phyloP scores from a whole-genome alignment of 306 rosid species.

The Vicia sativa region DNA sequence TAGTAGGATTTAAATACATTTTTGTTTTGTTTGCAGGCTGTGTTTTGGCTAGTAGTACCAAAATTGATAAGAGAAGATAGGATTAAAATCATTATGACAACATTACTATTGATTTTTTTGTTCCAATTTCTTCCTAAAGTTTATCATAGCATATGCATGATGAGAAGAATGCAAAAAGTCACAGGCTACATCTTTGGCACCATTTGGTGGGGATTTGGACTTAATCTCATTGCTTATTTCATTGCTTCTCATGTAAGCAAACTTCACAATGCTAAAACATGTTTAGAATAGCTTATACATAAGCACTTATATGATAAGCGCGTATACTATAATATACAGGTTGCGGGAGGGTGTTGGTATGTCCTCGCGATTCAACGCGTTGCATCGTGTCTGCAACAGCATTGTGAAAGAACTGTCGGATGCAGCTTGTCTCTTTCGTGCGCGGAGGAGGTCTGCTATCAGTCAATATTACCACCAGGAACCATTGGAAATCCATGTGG shows the following conservation, averaged over 20 bases:
- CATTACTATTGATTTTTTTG: constrained; percentile 72
- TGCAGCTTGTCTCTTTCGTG: constrained; percentile 81
- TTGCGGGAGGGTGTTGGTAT: constrained; percentile 99
- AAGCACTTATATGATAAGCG: background rate
- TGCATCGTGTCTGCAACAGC: constrained; percentile 79
- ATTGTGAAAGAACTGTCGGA: constrained; percentile 58
- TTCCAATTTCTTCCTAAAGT: constrained; percentile 97
- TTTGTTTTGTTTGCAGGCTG: constrained; percentile 62
- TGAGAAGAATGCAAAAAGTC: constrained; percentile 97
- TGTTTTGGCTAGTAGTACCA: constrained; percentile 89
- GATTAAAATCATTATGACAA: constrained; percentile 90
- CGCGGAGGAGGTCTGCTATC: constrained; percentile 78
- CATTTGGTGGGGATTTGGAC: constrained; percentile 99
- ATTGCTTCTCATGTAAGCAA: constrained; percentile 93
- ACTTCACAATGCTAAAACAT: background rate
- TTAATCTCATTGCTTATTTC: constrained; percentile 95
- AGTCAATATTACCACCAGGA: constrained; percentile 44
- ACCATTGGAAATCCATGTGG: constrained; percentile 55
- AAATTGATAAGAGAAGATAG: constrained; percentile 83
- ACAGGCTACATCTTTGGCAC: constrained; percentile 98
- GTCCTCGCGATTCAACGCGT: constrained; percentile 97
- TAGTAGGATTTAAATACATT: no score
- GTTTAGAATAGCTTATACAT: background rate
- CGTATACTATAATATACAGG: constrained; percentile 44
- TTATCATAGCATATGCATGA: constrained; percentile 85